Base-by-base conservation (phyloP, 1,284 basidiomycete genomes). In the Ceratobasidium sp. region DNA sequence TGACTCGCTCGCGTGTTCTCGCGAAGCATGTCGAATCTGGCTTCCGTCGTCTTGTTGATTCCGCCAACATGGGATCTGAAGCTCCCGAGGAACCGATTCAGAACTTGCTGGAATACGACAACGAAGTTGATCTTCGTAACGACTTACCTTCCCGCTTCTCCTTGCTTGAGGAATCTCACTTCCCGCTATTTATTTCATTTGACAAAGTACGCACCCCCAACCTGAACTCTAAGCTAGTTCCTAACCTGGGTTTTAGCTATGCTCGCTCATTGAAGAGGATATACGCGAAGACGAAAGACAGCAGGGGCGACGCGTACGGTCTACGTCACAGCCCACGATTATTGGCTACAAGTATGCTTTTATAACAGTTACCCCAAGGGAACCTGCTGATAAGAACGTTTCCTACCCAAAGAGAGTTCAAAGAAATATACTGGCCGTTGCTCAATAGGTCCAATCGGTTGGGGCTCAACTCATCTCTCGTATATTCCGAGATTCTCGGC, bases 401-500 rank as follows among this genome's bases (percentile, higher is more conserved):
- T 34, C 31, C 31, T 34, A 6, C 31, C 6, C 6, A 34, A 2
- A 34, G 31, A 34, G 31, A 34, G 31, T 34, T 39, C 8, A 46
- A 24, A 9, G 4, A 48, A 48, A 48, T 19, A 34, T 34, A 34
- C 89, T 0, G 83, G 31, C 56, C 41, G 5, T 22, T 31, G 1
- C 37, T 72, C 31, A 8, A 2, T 24, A n/a, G 5, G 34, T 66
- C 0, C 6, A 7, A 56, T 61, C 3, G 49, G 27, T 43, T 43
- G 41, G 16, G 41, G 2, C 41, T 43, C 41, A 43, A 14, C 41
- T 43, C 13, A 9, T 43, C 86, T 3, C 82, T 90, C 9, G 87
- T 90, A 2, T 92, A 88, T 77, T 87, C 84, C 22, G 90, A 92
- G 77, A 83, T 92, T 53, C 84, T 92, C 77, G 74, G 74, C 0